These are phyloP conservation scores for Septoria linicola DNA, from an alignment of 2,329 filamentous ascomycete species.

Conservation along the genomic window DNA sequence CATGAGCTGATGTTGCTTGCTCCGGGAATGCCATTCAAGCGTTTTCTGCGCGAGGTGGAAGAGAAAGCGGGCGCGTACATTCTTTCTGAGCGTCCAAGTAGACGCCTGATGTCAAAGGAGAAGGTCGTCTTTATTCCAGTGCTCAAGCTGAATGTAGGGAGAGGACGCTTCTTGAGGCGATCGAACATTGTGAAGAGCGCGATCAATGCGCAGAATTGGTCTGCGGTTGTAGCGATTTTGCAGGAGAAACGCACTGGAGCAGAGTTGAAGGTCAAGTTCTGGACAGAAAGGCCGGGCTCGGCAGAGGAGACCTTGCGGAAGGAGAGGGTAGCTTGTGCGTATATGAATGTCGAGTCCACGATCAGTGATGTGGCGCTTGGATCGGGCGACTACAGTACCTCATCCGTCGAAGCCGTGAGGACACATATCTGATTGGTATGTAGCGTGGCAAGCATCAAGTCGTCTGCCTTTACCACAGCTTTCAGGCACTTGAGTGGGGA, in stretches of 20 bases:
- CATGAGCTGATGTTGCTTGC: slow-evolving; percentile 1
- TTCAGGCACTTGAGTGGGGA: too few species aligned
- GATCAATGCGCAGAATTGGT: slow-evolving; percentile 1
- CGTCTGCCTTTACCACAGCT: too few species aligned
- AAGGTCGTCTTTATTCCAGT: neutral
- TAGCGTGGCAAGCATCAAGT: too few species aligned
- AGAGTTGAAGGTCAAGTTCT: slow-evolving; percentile 10
- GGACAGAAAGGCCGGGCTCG: slow-evolving; percentile 9
- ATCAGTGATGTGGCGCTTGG: too few species aligned
- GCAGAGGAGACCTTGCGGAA: neutral
- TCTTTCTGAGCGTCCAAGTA: neutral
- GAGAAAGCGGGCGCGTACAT: neutral
- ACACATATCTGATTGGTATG: too few species aligned
- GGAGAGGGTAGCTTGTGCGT: neutral
- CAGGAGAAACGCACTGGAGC: neutral
- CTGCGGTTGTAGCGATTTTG: neutral
- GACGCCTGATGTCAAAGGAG: neutral
- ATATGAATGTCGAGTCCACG: too few species aligned
- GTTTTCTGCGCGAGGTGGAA: neutral
- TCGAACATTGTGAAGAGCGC: neutral
- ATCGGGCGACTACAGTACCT: too few species aligned
- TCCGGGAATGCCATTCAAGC: slow-evolving; percentile 1
- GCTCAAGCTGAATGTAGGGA: neutral
- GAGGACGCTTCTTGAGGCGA: neutral
- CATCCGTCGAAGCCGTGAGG: too few species aligned